Base-by-base conservation (phyloP, 371 early-diverging fungal species). In the Gilbertella persicaria region DNA sequence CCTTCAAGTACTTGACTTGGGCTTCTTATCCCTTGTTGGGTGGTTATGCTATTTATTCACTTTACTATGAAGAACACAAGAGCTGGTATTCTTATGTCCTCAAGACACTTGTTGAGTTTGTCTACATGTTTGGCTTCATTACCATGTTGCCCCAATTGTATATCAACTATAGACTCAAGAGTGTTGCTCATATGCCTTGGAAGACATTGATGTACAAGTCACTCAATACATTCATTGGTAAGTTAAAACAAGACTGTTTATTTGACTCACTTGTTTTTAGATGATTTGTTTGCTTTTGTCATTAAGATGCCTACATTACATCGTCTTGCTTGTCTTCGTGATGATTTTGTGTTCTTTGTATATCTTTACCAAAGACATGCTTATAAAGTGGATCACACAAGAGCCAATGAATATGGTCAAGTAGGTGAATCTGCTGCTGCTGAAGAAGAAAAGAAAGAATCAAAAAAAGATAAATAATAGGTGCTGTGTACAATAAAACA, bases 241-340 rank as follows among this genome's bases (percentile, higher is more conserved):
- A 55, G 41, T 36, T 54, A 20, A 23, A 4, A 41, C 6, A 3
- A 17, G 4, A 25, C 9, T 33, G 19, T 4, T 8, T 37, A 30
- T 17, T 17, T 20, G 20, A 20, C 16, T 33, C 16, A 37, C 42
- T 37, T 45, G 44, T 17, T 7, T n/a, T 21, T 55, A 77, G 95
- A 96, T 66, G 97, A 97, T 60, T 62, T 97, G 66, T 97, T 97
- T 72, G 95, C 94, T 3, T 97, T 94, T 69, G 86, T 92, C 37
- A 93, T 95, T 79, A 91, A 91, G 65, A 96, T 96, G 97, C 97
- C 97, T 24, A 86, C 83, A 51, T 73, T 94, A n/a, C 97, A 96
- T 69, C 80, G 95, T 19, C 66, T 96, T 41, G 97, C 97, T 3
- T 92, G 92, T 71, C 81, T 97, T 35, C 83, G 95, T 39, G 93